Percentiles rank a stretch among this genome's conserved stretches.
These are phyloP conservation scores for Leccinum uliginosum DNA, from an alignment of 768 basidiomycete genomes.

Conservation along the genomic window DNA sequence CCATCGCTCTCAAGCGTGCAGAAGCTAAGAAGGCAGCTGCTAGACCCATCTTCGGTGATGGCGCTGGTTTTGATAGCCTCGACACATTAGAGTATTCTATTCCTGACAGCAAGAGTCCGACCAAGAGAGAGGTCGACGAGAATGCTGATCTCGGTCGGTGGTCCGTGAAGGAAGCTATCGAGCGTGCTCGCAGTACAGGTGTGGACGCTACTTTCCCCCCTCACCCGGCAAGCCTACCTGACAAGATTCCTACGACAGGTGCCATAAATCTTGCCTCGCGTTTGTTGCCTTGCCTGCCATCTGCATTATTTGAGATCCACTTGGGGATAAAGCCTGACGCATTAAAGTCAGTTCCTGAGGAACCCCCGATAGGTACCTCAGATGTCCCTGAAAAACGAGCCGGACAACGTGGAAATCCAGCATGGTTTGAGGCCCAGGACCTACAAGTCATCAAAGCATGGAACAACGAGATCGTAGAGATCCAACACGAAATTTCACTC, in stretches of 20 bases:
- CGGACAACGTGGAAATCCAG: conserved; percentile 42
- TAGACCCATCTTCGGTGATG: conserved; percentile 23
- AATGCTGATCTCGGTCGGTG: conserved; percentile 56
- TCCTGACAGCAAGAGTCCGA: conserved; percentile 22
- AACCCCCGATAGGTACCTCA: conserved; percentile 46
- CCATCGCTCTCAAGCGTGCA: conserved; percentile 73
- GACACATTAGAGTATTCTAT: conserved; percentile 47
- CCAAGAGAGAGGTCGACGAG: conserved; percentile 39
- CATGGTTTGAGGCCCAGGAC: conserved; percentile 84
- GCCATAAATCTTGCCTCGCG: conserved; percentile 73
- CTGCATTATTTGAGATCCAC: conserved; percentile 76
- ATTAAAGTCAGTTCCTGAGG: conserved; percentile 60
- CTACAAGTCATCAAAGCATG: conserved; percentile 70
- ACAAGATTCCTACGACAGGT: conserved; percentile 50
- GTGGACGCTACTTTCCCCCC: conserved; percentile 30
- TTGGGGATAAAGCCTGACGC: conserved; percentile 67
- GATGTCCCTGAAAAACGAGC: conserved; percentile 36
- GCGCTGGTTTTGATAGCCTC: conserved; percentile 32
- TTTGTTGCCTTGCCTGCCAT: conserved; percentile 67
- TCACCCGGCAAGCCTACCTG: conserved; percentile 41
- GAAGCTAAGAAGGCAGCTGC: conserved; percentile 61
- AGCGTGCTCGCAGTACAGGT: conserved; percentile 77
- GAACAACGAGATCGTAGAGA: conserved; percentile 74
- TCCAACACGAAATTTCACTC: conserved; percentile 78
- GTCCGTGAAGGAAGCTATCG: conserved; percentile 69